A percentile compares a stretch with the other conserved stretches of the same genome.
Evolutionary conservation across 2,329 filamentous ascomycete genomes (phyloP).

Genomic region (Diaporthe sp.): DNA sequence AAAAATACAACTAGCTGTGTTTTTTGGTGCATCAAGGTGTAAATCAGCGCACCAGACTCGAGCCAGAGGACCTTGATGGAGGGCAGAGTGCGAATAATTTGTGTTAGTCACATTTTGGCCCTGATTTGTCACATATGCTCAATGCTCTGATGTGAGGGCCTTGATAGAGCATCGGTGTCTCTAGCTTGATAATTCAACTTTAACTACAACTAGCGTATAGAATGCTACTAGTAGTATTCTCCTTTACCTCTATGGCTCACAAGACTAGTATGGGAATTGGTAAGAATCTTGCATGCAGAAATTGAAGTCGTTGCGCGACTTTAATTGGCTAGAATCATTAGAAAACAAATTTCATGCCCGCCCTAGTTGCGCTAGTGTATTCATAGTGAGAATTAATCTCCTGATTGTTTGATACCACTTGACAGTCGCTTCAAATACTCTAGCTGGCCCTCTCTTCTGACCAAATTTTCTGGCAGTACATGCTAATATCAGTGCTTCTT

Average conservation of each 20-base stretch:
- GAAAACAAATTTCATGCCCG: too few relatives aligned
- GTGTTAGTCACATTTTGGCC: neutral
- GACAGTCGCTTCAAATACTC: accelerated
- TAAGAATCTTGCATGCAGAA: too few relatives aligned
- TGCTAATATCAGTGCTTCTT: too few relatives aligned
- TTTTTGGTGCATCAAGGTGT: neutral
- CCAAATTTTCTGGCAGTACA: neutral
- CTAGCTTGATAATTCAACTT: neutral
- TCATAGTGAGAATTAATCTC: too few relatives aligned
- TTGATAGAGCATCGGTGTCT: neutral
- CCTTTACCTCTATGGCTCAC: neutral
- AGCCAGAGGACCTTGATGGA: neutral
- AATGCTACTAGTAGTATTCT: neutral
- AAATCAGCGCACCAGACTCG: neutral
- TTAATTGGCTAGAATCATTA: too few relatives aligned
- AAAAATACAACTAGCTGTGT: neutral
- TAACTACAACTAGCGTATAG: neutral
- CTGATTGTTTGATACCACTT: too few relatives aligned
- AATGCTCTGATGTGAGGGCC: neutral
- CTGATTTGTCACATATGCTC: neutral
- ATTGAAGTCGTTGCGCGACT: too few relatives aligned
- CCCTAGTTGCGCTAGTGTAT: too few relatives aligned
- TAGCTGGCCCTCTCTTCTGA: neutral
- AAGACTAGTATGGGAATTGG: too few relatives aligned
- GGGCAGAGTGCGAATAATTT: neutral